phyloP scores from a whole-genome alignment of 1,139 yeast species.

The Pneumocystis jirovecii region DNA sequence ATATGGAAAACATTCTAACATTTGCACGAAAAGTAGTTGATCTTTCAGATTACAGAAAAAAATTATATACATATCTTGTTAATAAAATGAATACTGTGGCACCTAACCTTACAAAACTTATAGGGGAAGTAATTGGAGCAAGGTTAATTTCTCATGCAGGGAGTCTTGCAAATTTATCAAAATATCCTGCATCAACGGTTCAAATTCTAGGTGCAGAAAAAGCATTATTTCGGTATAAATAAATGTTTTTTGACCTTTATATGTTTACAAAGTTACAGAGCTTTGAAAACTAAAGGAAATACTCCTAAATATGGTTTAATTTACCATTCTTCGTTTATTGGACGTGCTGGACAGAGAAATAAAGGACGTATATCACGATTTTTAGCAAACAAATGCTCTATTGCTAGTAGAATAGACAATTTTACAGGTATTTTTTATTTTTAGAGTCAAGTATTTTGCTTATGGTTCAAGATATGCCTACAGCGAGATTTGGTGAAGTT shows the following conservation, averaged over 20 bases:
- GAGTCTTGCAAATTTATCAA: conserved; percentile 80
- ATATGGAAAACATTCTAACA: conserved; percentile 69
- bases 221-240: conserved; percentile 61
- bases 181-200: conserved; percentile 96
- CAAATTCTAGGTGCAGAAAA: conserved; percentile 99
- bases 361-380: conserved; percentile 99
- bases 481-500: conserved; percentile 71
- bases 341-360: conserved; percentile 93
- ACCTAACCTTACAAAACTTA: conserved; percentile 86
- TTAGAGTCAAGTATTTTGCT: neutral
- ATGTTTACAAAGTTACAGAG: conserved; percentile 24
- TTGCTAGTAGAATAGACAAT: conserved; percentile 96
- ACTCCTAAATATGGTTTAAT: conserved; percentile 97
- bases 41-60: conserved; percentile 87
- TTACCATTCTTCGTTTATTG: conserved; percentile 93
- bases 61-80: conserved; percentile 70
- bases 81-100: conserved; percentile 98
- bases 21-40: conserved; percentile 92
- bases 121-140: conserved; percentile 97
- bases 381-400: conserved; percentile 95
- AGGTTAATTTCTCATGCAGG: conserved; percentile 96
- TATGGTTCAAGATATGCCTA: conserved; percentile 25
- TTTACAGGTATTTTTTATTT: conserved; percentile 29
- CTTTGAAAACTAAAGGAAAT: conserved; percentile 93
- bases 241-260: neutral